Conservation (phyloP, 2,329 filamentous ascomycete genomes). For the Monosporascus sp. region DNA sequence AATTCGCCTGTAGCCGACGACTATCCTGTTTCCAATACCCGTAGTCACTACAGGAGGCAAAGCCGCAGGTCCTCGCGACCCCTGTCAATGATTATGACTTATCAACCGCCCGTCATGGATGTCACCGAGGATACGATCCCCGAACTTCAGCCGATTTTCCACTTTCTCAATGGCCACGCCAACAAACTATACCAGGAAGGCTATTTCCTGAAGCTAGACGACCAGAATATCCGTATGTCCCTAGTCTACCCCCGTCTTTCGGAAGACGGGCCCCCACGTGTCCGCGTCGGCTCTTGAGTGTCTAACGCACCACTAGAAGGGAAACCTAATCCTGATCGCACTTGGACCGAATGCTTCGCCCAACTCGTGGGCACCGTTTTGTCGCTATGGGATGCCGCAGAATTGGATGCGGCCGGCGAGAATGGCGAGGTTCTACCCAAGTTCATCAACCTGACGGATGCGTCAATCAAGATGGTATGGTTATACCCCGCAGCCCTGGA, state of each 20-base stretch:
- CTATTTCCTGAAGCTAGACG: slow-evolving; percentile 94
- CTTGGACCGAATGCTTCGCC: slow-evolving; percentile 95
- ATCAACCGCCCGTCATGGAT: slow-evolving; percentile 82
- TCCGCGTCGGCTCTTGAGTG: not conserved
- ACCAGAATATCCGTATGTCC: slow-evolving; percentile 80
- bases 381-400: slow-evolving; percentile 91
- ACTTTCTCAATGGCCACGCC: slow-evolving; percentile 86
- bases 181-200: slow-evolving; percentile 98
- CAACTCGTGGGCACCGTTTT: slow-evolving; percentile 93
- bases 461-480: slow-evolving; percentile 91
- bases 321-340: slow-evolving; percentile 76
- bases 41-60: slow-evolving; percentile 25
- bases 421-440: slow-evolving; percentile 82
- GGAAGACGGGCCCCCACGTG: slow-evolving; percentile 1
- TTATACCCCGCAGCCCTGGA: not conserved
- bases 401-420: slow-evolving; percentile 80
- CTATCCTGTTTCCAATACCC: slow-evolving; percentile 28
- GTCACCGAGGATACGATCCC: slow-evolving; percentile 80
- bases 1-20: slow-evolving; percentile 36
- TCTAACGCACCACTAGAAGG: slow-evolving; percentile 57
- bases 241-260: slow-evolving; percentile 1
- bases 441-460: slow-evolving; percentile 96
- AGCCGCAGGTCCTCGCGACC: slow-evolving; percentile 60
- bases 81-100: slow-evolving; percentile 79
- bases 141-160: slow-evolving; percentile 91